These are phyloP conservation scores for Leccinum subgranulosum DNA, from an alignment of 768 basidiomycete genomes.

Conservation along the genomic window DNA sequence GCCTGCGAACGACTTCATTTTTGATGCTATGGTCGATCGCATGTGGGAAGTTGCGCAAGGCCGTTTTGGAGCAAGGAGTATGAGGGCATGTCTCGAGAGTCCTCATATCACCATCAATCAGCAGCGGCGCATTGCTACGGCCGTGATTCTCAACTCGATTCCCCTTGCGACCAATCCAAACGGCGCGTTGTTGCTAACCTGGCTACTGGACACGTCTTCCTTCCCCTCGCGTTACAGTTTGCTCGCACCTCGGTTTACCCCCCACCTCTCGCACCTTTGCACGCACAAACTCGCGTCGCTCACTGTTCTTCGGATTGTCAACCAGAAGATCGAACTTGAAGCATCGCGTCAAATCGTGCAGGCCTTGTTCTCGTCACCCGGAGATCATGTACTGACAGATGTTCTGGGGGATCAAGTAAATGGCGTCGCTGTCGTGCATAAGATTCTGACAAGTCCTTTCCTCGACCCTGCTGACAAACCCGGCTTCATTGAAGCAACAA, in stretches of 20 bases:
- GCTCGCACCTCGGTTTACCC: constrained; percentile 92
- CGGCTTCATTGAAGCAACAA: constrained; percentile 79
- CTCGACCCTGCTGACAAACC: constrained; percentile 69
- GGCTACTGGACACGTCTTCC: constrained; percentile 92
- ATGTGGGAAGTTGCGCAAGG: constrained; percentile 99
- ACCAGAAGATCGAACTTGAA: constrained; percentile 90
- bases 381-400: constrained; percentile 89
- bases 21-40: constrained; percentile 96
- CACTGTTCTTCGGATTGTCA: constrained; percentile 92
- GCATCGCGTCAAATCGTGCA: constrained; percentile 86
- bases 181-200: constrained; percentile 91
- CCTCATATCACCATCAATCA: constrained; percentile 83
- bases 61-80: constrained; percentile 95
- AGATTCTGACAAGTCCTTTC: constrained; percentile 86
- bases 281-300: constrained; percentile 96
- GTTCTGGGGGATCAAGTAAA: constrained; percentile 96
- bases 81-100: constrained; percentile 95
- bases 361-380: constrained; percentile 85
- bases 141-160: constrained; percentile 94
- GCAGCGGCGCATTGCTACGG: constrained; percentile 91
- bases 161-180: constrained; percentile 97
- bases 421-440: constrained; percentile 89
- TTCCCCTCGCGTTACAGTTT: constrained; percentile 96
- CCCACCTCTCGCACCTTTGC: constrained; percentile 94
- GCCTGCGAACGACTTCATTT: constrained; percentile 92